These are phyloP conservation scores for Globisporangium carolinianum DNA, from an alignment of 352 stramenopile genomes.

Conservation along the genomic window DNA sequence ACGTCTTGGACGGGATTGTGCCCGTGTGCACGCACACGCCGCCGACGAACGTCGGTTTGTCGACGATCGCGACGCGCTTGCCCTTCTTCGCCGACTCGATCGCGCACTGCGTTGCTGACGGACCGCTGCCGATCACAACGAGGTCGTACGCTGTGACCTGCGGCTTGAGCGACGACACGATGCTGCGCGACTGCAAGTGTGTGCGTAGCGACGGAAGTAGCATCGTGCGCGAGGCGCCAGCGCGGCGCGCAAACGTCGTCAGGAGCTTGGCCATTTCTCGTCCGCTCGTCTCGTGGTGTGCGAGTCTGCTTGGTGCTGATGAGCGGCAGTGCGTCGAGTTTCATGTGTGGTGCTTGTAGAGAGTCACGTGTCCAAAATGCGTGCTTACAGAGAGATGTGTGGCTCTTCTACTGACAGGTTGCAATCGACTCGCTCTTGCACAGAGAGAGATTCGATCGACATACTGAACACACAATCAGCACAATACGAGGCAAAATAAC, in stretches of 20 bases:
- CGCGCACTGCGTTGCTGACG: conserved; percentile 81
- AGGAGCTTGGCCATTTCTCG: conserved; percentile 4
- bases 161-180: conserved; percentile 20
- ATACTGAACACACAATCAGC: too few species aligned
- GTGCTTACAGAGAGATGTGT: too few species aligned
- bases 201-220: conserved; percentile 1
- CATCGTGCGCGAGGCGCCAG: neutral
- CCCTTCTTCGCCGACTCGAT: conserved; percentile 80
- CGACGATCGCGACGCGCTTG: conserved; percentile 72
- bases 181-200: conserved; percentile 6
- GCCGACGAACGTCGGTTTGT: conserved; percentile 54
- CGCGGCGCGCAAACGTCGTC: neutral
- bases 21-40: conserved; percentile 83
- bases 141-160: conserved; percentile 65
- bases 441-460: too few species aligned
- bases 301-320: conserved; percentile 2
- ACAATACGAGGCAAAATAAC: conserved; percentile 4
- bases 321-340: neutral
- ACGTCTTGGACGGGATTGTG: conserved; percentile 87
- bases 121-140: conserved; percentile 84
- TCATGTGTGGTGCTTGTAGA: too few species aligned
- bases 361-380: too few species aligned
- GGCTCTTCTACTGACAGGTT: too few species aligned
- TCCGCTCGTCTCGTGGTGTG: neutral
- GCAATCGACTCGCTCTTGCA: too few species aligned